Evolutionary conservation across 768 basidiomycete species (phyloP).

Genomic region (Leccinum ochraceum): DNA sequence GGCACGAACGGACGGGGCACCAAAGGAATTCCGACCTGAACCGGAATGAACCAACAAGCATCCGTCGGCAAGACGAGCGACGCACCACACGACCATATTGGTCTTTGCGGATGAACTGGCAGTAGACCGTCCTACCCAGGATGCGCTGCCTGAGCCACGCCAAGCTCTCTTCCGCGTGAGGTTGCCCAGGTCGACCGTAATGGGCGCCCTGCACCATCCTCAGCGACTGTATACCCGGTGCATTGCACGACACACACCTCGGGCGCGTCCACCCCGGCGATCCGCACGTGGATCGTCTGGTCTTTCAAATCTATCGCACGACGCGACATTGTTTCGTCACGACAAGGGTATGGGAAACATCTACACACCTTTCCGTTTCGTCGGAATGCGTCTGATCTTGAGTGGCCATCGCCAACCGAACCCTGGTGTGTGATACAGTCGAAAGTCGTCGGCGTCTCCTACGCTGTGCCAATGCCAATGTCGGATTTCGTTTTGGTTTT

Average conservation of each 20-base stretch:
- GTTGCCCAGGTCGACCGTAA: conserved; percentile 81
- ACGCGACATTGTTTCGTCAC: not conserved
- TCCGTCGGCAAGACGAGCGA: conserved; percentile 1
- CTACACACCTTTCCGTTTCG: conserved; percentile 50
- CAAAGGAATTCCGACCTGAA: conserved; percentile 65
- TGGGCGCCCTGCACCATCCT: conserved; percentile 60
- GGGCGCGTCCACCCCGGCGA: conserved; percentile 92
- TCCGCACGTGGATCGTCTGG: conserved; percentile 82
- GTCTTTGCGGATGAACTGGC: conserved; percentile 74
- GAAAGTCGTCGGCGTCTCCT: conserved; percentile 86
- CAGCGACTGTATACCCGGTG: not conserved
- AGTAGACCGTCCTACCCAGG: conserved; percentile 60
- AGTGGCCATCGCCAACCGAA: conserved; percentile 75
- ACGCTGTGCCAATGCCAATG: conserved; percentile 47
- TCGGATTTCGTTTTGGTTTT: not conserved
- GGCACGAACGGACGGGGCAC: conserved; percentile 56
- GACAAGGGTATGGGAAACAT: not conserved
- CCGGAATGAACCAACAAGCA: not conserved
- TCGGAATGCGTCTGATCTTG: conserved; percentile 67
- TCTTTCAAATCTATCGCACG: conserved; percentile 61
- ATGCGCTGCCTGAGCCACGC: conserved; percentile 66
- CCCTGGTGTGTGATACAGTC: conserved; percentile 80
- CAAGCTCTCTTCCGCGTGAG: conserved; percentile 70
- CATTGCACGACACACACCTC: conserved; percentile 52
- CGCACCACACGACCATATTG: conserved; percentile 83